A percentile compares a stretch with the other conserved stretches of the same genome.
phyloP scores from a whole-genome alignment of 2,329 filamentous ascomycete genomes.

The Beauveria scarabaeidicola region DNA sequence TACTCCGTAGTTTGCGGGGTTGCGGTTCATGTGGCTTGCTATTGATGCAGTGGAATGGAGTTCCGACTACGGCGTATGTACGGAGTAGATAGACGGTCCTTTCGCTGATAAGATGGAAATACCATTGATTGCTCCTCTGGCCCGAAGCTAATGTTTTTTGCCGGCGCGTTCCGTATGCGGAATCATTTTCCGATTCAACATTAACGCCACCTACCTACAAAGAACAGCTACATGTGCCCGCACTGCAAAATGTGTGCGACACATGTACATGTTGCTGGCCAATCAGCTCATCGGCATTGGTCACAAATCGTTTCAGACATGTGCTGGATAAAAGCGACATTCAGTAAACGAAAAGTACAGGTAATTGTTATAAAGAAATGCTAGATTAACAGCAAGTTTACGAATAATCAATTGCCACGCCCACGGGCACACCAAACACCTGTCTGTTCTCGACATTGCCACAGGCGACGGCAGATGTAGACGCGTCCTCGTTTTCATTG shows the following conservation, averaged over 20 bases:
- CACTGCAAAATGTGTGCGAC: too few species aligned
- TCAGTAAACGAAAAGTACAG: too few species aligned
- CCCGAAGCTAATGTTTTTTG: background rate
- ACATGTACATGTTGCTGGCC: too few species aligned
- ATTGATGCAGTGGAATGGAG: background rate
- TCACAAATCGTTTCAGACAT: too few species aligned
- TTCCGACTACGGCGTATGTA: background rate
- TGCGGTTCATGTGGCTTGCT: too few species aligned
- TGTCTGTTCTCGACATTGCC: slow-evolving; percentile 29
- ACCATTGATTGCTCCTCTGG: background rate
- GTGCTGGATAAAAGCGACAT: too few species aligned
- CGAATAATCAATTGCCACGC: slow-evolving; percentile 15
- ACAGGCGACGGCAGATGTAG: slow-evolving; percentile 21
- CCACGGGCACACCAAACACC: slow-evolving; percentile 36
- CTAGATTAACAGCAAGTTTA: too few species aligned
- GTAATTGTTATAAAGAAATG: too few species aligned
- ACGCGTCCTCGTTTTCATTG: slow-evolving; percentile 22
- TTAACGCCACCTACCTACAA: background rate
- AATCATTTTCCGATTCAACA: background rate
- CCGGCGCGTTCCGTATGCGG: background rate
- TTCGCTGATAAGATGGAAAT: background rate
- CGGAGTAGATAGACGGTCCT: background rate
- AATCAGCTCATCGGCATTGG: too few species aligned
- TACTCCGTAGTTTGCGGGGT: too few species aligned
- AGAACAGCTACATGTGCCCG: background rate